These are phyloP conservation scores for Tulasnella sp. DNA, from an alignment of 768 basidiomycete genomes.

Conservation along the genomic window DNA sequence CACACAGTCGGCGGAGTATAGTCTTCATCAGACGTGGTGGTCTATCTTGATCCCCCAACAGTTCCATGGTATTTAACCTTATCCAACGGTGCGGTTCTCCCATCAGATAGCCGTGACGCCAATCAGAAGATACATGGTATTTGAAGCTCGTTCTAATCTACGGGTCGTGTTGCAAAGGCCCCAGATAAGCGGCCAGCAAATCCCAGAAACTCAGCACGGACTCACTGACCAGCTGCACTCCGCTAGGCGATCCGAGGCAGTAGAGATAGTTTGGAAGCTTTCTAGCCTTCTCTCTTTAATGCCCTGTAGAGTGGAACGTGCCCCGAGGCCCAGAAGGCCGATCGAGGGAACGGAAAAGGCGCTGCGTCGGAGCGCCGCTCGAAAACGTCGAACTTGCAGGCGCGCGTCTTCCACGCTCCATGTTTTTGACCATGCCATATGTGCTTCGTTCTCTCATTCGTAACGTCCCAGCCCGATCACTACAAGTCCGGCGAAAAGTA, in stretches of 20 bases:
- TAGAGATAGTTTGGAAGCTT: conserved; percentile 13
- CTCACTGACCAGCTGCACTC: background rate
- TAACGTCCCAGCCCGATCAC: background rate
- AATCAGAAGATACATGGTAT: background rate
- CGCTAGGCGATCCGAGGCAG: conserved; percentile 7
- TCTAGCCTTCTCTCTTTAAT: background rate
- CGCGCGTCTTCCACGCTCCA: conserved; percentile 17
- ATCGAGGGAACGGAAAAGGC: conserved; percentile 1
- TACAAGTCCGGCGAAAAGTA: background rate
- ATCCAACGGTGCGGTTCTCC: background rate
- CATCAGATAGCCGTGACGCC: background rate
- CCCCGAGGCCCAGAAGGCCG: background rate
- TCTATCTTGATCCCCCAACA: background rate
- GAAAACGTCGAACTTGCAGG: background rate
- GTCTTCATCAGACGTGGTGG: background rate
- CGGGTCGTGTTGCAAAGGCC: background rate
- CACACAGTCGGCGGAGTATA: background rate
- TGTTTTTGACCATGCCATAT: conserved; percentile 1
- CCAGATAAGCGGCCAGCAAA: background rate
- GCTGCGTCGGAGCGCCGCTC: conserved; percentile 11
- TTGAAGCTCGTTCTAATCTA: background rate
- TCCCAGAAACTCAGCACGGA: background rate
- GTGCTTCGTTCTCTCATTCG: background rate
- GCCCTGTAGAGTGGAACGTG: background rate
- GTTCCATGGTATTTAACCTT: background rate